phyloP scores from a whole-genome alignment of 2,329 filamentous ascomycete species.

The Sclerotinia subarctica region DNA sequence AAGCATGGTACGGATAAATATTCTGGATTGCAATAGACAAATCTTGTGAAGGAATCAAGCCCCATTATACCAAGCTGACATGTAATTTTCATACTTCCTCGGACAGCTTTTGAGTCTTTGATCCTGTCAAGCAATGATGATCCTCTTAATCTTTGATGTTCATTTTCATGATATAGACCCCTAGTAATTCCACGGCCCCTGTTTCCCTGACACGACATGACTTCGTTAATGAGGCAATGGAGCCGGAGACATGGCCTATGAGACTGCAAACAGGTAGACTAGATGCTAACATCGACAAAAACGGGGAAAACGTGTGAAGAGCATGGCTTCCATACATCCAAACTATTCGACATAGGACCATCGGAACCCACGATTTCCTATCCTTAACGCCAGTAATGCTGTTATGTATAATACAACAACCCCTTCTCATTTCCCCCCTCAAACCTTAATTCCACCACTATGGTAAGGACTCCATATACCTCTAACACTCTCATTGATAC shows the following conservation, averaged over 20 bases:
- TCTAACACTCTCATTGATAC: conserved; percentile 63
- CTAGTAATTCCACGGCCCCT: not conserved
- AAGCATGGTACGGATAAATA: not conserved
- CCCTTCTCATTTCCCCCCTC: not conserved
- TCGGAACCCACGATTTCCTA: conserved; percentile 6
- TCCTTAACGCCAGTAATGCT: conserved; percentile 32
- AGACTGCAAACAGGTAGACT: not conserved
- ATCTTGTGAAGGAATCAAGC: not conserved
- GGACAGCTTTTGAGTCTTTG: not conserved
- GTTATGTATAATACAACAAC: conserved; percentile 28
- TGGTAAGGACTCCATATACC: conserved; percentile 71
- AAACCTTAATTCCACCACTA: conserved; percentile 44
- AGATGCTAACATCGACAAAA: not conserved
- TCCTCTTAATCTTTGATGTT: not conserved
- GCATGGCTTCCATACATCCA: not conserved
- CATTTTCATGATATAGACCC: not conserved
- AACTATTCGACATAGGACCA: conserved; percentile 10
- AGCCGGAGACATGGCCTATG: not conserved
- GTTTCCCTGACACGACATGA: not conserved
- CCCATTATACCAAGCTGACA: not conserved
- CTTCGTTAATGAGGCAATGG: not conserved
- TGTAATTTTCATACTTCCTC: not conserved
- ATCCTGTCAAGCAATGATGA: not conserved
- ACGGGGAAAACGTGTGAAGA: not conserved
- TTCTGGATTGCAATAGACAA: not conserved